Conservation (phyloP, 345 rosid species). For the Clausena lansium region DNA sequence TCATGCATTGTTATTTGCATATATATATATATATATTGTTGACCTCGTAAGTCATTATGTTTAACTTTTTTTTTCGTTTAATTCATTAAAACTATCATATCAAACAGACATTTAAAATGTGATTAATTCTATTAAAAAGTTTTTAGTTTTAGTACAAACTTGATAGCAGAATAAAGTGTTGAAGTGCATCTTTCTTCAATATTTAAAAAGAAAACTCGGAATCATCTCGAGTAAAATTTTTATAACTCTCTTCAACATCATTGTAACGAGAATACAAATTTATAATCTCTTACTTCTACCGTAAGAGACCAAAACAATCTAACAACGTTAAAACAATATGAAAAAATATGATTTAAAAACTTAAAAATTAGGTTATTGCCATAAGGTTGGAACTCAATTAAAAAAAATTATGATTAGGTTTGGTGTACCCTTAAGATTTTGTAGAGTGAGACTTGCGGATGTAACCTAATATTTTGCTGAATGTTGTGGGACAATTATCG, state of each 20-base stretch:
- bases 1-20: not conserved
- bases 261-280: no score
- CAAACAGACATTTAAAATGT: no score
- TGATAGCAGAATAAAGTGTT: not conserved
- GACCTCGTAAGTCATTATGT: not conserved
- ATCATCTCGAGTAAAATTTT: no score
- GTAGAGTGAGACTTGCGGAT: not conserved
- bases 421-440: not conserved
- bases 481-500: not conserved
- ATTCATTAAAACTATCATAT: not conserved
- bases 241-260: no score
- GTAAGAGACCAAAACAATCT: not conserved
- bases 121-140: not conserved
- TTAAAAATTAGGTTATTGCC: not conserved
- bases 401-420: not conserved
- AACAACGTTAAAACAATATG: no score
- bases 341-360: not conserved
- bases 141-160: not conserved
- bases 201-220: no score
- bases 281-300: no score
- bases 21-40: not conserved
- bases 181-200: no score
- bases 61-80: not conserved
- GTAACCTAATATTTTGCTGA: not conserved
- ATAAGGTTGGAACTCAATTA: not conserved